Evolutionary conservation across 768 basidiomycete species (phyloP), one percentile per base, ranked within the genome.

Genomic region (Lentinula sp.): DNA sequence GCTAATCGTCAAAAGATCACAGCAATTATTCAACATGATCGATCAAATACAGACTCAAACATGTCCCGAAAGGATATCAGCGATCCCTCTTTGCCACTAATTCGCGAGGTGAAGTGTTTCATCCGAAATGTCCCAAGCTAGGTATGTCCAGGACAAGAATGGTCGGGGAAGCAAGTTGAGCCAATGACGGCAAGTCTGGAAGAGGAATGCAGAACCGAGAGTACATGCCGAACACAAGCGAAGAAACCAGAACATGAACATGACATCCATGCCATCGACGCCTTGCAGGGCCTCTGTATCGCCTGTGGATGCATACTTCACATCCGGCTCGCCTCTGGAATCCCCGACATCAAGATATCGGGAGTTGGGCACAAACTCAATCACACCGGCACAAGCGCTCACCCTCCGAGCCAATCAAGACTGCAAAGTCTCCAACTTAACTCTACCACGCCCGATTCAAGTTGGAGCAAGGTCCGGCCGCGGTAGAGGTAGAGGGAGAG

Each of bases 71-170:
- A 62, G 56, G 59, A 58, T 37, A 20, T 39, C 10, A 66, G 61
- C 1, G 75, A 77, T 61, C 68, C 73, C n/a, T 72, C 72, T 15
- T 68, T 77, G 62, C 76, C 75, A 5, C 69, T 68, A 16, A 57
- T 72, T 18, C 68, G 76, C 54, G 76, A 77, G 57, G 66, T 77
- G 51, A 76, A 74, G 61, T 69, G 74, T 35, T 73, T 77, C 62
- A 72, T 71, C 46, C 70, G 74, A 72, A 72, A 55, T 76, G 70
- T 59, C 68, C 73, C n/a, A 68, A 65, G 59, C 61, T 77, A 50
- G 71, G 74, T 74, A 62, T 18, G 68, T 63, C 36, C 37, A 18
- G 61, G 61, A 6, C 54, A 55, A 56, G 12, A 32, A 16, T 61
- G 61, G 61, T 49, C 52, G 6, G 33, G 42, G n/a, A 62, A 48